Evolutionary conservation across 2,329 filamentous ascomycete species (phyloP), one percentile per base, ranked within the genome.

Genomic region (Paraconiothyrium brasiliense): DNA sequence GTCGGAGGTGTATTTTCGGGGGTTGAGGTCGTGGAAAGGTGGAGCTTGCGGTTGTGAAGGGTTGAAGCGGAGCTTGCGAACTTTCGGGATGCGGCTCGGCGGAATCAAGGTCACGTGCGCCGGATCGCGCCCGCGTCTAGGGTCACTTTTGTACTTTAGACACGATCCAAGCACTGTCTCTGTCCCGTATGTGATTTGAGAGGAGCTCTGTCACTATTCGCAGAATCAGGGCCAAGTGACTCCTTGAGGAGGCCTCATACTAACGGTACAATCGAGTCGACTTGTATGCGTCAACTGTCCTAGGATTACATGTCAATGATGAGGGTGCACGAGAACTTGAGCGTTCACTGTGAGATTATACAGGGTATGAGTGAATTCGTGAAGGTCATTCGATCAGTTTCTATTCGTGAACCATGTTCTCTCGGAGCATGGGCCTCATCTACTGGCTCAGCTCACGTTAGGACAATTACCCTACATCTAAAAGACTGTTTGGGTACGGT

Each of bases 71-170:
- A 66, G 63, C 66, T 68, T 57, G 66, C 64, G 60, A 69, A 69
- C 64, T 69, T 70, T 64, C 70, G 67, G 67, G 66, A 71, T 69
- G 65, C 68, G 63, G 69, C 66, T 68, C 70, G 67, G 69, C 68
- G 66, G 61, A 52, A 52, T 65, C 32, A 11, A 51, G n/a, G 59
- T 75, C 72, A 73, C 72, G 69, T 73, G 51, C 20, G 2, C 47
- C 13, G 43, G 4, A 13, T 13, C 14, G 22, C 50, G 22, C 24
- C 10, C 14, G 22, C 50, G 22, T 46, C 10, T 24, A 30, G 27
- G 4, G 27, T 48, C 46, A n/a, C 5, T 30, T 7, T 7, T 20
- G 39, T 4, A n/a, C 39, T 20, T 44, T 22, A 20, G 13, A 6
- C 27, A 4, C 27, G 27, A 30, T 6, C 4, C 4, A 30, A 2